Base-by-base conservation (phyloP, 2,329 filamentous ascomycete genomes). In the Claviceps digitariae region DNA sequence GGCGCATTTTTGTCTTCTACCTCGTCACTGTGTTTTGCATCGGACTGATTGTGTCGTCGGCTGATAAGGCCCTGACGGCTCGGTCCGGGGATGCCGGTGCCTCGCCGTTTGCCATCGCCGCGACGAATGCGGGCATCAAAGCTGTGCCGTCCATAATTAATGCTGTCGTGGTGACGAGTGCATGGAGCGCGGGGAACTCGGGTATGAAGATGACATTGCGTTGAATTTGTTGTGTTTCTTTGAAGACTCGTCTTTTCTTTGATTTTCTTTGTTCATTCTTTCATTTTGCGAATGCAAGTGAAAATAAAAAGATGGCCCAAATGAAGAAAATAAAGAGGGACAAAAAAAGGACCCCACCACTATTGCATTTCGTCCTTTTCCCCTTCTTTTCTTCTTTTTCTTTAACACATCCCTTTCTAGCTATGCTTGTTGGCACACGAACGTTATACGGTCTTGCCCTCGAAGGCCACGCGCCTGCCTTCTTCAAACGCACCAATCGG, bases 391-490 rank as follows among this genome's bases (percentile, higher is more conserved):
- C 21, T 44, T 44, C 41, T 34, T 34, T 12, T 34, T 13, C 10
- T 38, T 15, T 20, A 9, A 40, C 36, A 40, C 15, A 9, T 40
- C 36, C 4, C 3, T n/a, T 7, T 36, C 17, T 29, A 55, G 55
- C 55, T 6, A 57, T 57, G 55, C 53, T 57, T 13, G 53, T 55
- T 1, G 78, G 81, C 50, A 81, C 78, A 27, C 78, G 83, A 60
- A 78, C 84, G 15, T 69, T 86, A 9, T 79, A 82, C 60, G 78
- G 78, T 53, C 74, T 86, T 55, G 76, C 81, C 0, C 69, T 79
- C 9, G 78, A 77, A 53, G 78, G 79, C 8, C 81, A 83, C 53
- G 82, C 82, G 0, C 82, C 82, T 0, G 62, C 61, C 6, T 64
- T 78, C 54, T 81, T 84, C 69, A 72, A 73, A 34, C 70, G 64